Evolutionary conservation across 2,329 filamentous ascomycete species (phyloP), one percentile per base, ranked within the genome.

Genomic region (Colletotrichum phormii): DNA sequence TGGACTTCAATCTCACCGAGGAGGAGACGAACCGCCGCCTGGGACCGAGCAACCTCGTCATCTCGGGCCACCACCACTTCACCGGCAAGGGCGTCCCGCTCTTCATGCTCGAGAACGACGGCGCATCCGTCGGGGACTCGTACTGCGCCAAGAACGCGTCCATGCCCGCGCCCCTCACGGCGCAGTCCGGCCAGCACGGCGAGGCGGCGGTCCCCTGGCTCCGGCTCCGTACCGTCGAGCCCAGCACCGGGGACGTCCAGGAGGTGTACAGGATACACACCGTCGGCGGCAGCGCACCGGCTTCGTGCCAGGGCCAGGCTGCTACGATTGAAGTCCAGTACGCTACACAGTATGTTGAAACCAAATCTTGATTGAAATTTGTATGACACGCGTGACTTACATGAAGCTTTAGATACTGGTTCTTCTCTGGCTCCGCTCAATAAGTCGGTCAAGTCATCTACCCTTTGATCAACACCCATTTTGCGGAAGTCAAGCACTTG

Each of bases 201-300:
- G 88, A 93, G 78, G 87, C 88, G 11, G 92, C 94, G 7, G 95
- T 98, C 1, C 79, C 92, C 0, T 98, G 95, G 95, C 86, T 98
- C 74, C 93, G 93, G 81, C 88, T 98, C 35, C 84, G 87, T 29
- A 84, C 87, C 18, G 84, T 82, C 24, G 80, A 83, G 15, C 88
- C 86, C 35, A 88, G 88, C n/a, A 92, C 90, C 1, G 89, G 89
- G 2, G 84, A 86, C 57, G 89, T 94, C 76, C 89, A 91, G 80
- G 91, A 95, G 80, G 92, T 98, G 29, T 98, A 96, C 84, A 90
- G 96, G 13, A 84, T 98, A 57, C 89, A 94, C 78, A 98, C 96
- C 12, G 95, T 93, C 0, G 95, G 95, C 31, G 96, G 96, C 12
- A 89, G 88, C 59, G 84, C 95, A 2, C 95, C 95, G 0, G 85